These are phyloP conservation scores for Penicillium sp. DNA, from an alignment of 2,329 filamentous ascomycete species.

Conservation along the genomic window DNA sequence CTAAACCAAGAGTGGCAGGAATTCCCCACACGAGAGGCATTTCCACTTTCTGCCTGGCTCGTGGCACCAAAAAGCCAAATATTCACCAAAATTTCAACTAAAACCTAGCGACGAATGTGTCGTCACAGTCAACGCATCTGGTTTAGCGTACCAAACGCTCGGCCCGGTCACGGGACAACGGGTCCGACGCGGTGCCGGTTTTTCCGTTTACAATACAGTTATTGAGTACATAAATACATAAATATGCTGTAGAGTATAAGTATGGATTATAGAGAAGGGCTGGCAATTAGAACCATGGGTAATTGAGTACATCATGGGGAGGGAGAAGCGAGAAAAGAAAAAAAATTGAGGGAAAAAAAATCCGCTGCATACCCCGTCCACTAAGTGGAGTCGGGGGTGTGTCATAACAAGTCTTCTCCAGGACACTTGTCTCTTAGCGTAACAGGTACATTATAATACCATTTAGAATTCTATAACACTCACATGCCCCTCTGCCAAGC, in stretches of 20 bases:
- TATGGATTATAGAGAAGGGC: no score
- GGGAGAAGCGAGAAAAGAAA: neutral
- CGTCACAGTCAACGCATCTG: slow-evolving; percentile 2
- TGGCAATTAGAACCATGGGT: no score
- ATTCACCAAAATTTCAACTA: neutral
- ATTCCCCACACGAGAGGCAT: slow-evolving; percentile 24
- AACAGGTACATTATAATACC: neutral
- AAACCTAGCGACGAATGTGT: neutral
- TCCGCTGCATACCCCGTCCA: neutral
- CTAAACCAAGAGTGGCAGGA: slow-evolving; percentile 6
- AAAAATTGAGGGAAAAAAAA: neutral
- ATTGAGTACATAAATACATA: no score
- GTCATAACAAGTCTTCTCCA: neutral
- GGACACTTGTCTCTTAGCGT: neutral
- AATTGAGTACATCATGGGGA: neutral
- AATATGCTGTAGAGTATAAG: neutral
- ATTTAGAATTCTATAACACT: neutral
- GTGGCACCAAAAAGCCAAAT: neutral
- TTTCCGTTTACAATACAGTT: neutral
- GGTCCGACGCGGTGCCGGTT: slow-evolving; percentile 8
- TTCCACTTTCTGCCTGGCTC: slow-evolving; percentile 14
- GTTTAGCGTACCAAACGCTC: slow-evolving; percentile 12
- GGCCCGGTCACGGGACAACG: slow-evolving; percentile 22
- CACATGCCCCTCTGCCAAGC: neutral
- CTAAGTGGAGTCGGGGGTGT: slow-evolving; percentile 4